Evolutionary conservation across 805 yeast species (phyloP), one percentile per base, ranked within the genome.

Genomic region (Diddensiella santjacobensis): DNA sequence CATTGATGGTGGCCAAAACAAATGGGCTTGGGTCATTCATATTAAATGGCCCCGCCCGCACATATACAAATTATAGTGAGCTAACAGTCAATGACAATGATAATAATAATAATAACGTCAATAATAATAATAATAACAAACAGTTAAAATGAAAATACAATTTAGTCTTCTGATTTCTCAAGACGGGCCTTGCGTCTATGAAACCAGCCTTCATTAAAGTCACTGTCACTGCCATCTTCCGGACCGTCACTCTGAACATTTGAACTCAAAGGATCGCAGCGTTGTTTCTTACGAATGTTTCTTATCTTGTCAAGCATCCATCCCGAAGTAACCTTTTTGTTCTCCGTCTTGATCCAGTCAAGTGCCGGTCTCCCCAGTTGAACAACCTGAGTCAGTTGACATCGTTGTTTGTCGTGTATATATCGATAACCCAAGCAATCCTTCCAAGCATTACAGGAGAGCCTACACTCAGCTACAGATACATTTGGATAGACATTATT

Each of bases 1-100:
- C 88, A 83, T 83, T 23, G 36, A 13, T 13, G 13, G 31, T 26
- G 31, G 31, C 13, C 13, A 26, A 26, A n/a, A n/a, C n/a, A n/a
- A n/a, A n/a, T n/a, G n/a, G n/a, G n/a, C n/a, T n/a, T n/a, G n/a
- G n/a, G n/a, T n/a, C n/a, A n/a, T n/a, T n/a, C n/a, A n/a, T n/a
- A n/a, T n/a, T n/a, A n/a, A n/a, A n/a, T n/a, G n/a, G n/a, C n/a
- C n/a, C n/a, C n/a, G n/a, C n/a, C n/a, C n/a, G n/a, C n/a, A n/a
- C n/a, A n/a, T n/a, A n/a, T n/a, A n/a, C n/a, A n/a, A n/a, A n/a
- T n/a, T n/a, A n/a, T n/a, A n/a, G n/a, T n/a, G n/a, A n/a, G n/a
- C n/a, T n/a, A n/a, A n/a, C n/a, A n/a, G n/a, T n/a, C n/a, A n/a
- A n/a, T n/a, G n/a, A n/a, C n/a, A n/a, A n/a, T n/a, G n/a, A n/a